Conservation (phyloP, 495 filamentous ascomycete species). For the Trichoderma asperelloides region DNA sequence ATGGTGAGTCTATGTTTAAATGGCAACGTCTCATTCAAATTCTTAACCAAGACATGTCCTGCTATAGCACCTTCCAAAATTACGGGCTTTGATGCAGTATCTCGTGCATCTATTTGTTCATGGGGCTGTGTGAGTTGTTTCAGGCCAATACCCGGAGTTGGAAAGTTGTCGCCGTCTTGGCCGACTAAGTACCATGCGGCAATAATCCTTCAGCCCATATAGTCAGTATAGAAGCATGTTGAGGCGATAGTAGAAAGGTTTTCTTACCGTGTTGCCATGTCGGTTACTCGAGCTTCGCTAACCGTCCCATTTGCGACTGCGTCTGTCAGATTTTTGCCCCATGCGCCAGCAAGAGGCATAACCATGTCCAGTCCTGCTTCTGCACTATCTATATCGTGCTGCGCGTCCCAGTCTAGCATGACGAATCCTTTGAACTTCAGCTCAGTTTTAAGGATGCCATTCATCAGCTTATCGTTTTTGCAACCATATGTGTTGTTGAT, state of each 20-base stretch:
- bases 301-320: conserved; percentile 43
- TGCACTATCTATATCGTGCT: conserved; percentile 46
- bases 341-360: conserved; percentile 43
- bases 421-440: conserved; percentile 60
- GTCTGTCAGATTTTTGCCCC: conserved; percentile 27
- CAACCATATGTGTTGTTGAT: conserved; percentile 60
- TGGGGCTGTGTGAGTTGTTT: conserved; percentile 46
- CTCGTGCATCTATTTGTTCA: conserved; percentile 38
- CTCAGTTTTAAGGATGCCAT: conserved; percentile 56
- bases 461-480: conserved; percentile 51
- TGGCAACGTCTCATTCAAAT: conserved; percentile 45
- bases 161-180: conserved; percentile 46
- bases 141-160: conserved; percentile 36
- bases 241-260: too few relatives aligned
- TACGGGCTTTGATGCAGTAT: conserved; percentile 28
- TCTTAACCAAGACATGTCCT: conserved; percentile 57
- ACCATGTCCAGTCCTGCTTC: conserved; percentile 54
- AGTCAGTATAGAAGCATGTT: neutral
- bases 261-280: conserved; percentile 39
- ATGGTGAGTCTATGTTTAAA: conserved; percentile 39
- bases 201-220: conserved; percentile 37
- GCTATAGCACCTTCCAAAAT: conserved; percentile 40
- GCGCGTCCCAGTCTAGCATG: conserved; percentile 55
- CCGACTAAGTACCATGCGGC: conserved; percentile 49
- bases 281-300: conserved; percentile 38